Evolutionary conservation across 2,329 filamentous ascomycete genomes (phyloP), one percentile per base, ranked within the genome.

Genomic region (Dryadomyces quercus-mongolicae): DNA sequence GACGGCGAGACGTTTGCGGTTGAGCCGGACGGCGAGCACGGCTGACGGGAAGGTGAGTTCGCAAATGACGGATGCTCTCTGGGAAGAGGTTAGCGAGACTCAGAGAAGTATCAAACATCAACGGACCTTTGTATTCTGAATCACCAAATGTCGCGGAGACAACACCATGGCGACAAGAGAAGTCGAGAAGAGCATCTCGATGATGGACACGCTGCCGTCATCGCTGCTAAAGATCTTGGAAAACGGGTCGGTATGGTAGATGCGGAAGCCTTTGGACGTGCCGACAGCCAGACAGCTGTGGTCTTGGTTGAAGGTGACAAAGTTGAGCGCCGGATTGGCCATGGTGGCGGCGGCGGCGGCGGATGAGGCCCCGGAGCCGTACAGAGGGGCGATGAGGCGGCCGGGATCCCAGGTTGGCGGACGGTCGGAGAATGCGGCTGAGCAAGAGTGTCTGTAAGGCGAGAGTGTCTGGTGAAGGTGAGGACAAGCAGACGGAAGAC

Each of bases 231-330:
- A 96, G 65, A 91, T 90, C 70, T 95, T 93, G 62, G 86, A 85
- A 68, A 97, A 98, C 0, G 93, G 92, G 61, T 97, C 93, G 60
- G 92, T 97, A 61, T 90, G 92, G 71, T 95, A 98, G 65, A 96
- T 92, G 61, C 91, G 88, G 68, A 97, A 96, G 58, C 93, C 93
- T 70, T 86, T 90, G 46, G 88, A 88, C 58, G 93, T 97, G 58
- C 89, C 92, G 62, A 98, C 91, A 73, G 92, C 92, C 60, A 98
- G 78, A 70, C 92, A 92, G 78, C 88, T 95, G 74, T 95, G 90
- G 75, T 98, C 93, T 76, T 98, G 93, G 71, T 98, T 98, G 72
- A 97, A 98, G 45, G 92, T 96, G 64, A 98, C 89, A 72, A 95
- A 98, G 71, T 98, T 98, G 75, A 97, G 89, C 50, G 82, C 74